Conservation (phyloP, 2,329 filamentous ascomycete genomes). For the Xylariaceae sp. region DNA sequence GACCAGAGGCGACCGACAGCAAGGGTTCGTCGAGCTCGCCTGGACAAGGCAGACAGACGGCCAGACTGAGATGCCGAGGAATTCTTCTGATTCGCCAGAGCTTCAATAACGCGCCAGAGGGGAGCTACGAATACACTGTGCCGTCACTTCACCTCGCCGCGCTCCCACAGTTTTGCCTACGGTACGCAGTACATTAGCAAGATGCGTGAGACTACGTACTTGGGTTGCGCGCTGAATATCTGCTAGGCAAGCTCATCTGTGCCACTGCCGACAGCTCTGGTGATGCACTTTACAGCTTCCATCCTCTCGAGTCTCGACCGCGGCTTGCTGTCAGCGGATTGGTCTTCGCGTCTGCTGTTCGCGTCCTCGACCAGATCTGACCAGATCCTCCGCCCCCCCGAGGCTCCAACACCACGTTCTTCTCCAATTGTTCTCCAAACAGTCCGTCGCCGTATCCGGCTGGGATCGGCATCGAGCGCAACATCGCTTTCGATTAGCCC, state of each 20-base stretch:
- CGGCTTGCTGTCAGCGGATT: too few species aligned
- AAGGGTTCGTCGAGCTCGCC: background rate
- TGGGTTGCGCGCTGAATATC: background rate
- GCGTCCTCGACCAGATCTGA: too few species aligned
- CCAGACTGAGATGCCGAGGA: background rate
- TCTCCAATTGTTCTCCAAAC: conserved; percentile 15
- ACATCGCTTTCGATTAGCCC: conserved; percentile 7
- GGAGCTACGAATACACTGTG: background rate
- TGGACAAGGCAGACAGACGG: background rate
- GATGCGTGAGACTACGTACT: background rate
- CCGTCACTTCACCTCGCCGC: background rate
- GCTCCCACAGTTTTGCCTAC: background rate
- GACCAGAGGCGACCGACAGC: too few species aligned
- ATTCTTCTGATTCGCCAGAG: background rate
- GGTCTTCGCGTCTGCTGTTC: too few species aligned
- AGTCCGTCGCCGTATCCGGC: conserved; percentile 5
- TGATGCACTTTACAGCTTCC: background rate
- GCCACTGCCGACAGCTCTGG: background rate
- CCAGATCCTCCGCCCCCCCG: background rate
- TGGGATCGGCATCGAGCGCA: conserved; percentile 11
- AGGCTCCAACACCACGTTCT: background rate
- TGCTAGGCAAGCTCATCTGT: background rate
- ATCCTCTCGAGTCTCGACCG: too few species aligned
- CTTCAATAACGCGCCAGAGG: background rate
- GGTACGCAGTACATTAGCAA: background rate